Evolutionary conservation across 2,329 filamentous ascomycete species (phyloP).

Genomic region (Penicillium sp.): DNA sequence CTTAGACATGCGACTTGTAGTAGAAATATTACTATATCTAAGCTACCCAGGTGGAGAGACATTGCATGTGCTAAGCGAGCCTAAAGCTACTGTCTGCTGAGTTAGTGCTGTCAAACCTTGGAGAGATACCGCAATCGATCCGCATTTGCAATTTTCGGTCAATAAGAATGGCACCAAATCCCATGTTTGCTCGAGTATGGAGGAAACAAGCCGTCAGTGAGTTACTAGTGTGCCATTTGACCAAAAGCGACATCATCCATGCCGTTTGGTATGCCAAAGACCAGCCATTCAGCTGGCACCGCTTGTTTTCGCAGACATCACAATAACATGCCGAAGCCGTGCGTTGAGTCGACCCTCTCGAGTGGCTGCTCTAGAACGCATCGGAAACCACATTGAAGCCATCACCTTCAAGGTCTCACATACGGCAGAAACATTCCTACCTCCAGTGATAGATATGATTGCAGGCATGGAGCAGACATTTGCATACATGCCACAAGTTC

Average conservation of each 20-base stretch:
- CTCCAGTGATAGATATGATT: constrained; percentile 76
- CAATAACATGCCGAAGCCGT: constrained; percentile 55
- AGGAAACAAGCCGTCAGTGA: constrained; percentile 35
- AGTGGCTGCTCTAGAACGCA: constrained; percentile 71
- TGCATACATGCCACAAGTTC: constrained; percentile 73
- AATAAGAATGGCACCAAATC: neutral
- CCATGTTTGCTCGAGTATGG: constrained; percentile 38
- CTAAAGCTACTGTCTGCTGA: too few species aligned
- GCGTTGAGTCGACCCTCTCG: constrained; percentile 74
- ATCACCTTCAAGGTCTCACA: constrained; percentile 78
- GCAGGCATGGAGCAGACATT: constrained; percentile 79
- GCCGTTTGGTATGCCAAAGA: constrained; percentile 39
- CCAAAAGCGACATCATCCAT: constrained; percentile 33
- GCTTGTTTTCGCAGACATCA: constrained; percentile 45
- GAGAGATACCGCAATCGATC: too few species aligned
- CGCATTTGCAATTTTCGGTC: neutral
- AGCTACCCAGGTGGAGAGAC: too few species aligned
- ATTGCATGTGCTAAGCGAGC: too few species aligned
- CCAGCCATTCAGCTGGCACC: constrained; percentile 35
- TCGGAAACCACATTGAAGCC: constrained; percentile 76
- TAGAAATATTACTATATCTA: neutral
- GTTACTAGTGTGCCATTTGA: constrained; percentile 32
- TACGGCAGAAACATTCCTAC: constrained; percentile 74
- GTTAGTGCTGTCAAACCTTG: too few species aligned
- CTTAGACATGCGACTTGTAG: neutral